phyloP scores from a whole-genome alignment of 179 eudicot species.

The Amaranthus tricolor region DNA sequence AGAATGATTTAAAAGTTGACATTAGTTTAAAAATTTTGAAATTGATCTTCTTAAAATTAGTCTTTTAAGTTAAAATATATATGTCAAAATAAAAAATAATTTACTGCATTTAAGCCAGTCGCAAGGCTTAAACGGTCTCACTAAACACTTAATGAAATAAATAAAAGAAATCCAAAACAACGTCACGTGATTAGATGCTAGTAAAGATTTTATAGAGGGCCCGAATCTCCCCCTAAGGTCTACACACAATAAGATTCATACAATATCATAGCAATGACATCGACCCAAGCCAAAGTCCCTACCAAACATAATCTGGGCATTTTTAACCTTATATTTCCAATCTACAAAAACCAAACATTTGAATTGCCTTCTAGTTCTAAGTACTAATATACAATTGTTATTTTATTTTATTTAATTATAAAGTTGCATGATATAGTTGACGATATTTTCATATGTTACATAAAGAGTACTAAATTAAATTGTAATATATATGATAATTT shows the following conservation, averaged over 20 bases:
- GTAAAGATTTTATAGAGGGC: conserved; percentile 20
- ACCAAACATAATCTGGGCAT: conserved; percentile 30
- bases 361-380: conserved; percentile 2
- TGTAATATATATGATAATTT: too few species aligned
- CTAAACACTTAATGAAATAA: too few species aligned
- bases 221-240: neutral
- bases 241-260: conserved; percentile 12
- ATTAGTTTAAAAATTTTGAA: too few species aligned
- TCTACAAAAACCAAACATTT: conserved; percentile 23
- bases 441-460: too few species aligned
- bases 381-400: neutral
- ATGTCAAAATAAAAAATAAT: neutral
- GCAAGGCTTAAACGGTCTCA: too few species aligned
- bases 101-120: too few species aligned
- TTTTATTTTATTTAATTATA: neutral
- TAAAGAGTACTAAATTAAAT: too few species aligned
- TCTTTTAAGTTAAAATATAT: too few species aligned
- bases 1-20: too few species aligned
- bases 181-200: conserved; percentile 33
- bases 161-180: neutral
- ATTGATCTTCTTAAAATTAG: too few species aligned
- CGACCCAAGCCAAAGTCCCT: conserved; percentile 9
- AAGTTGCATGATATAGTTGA: too few species aligned
- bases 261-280: too few species aligned
- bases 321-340: conserved; percentile 39